phyloP scores from a whole-genome alignment of 208 protist species.

The Acanthamoeba lenticulata region DNA sequence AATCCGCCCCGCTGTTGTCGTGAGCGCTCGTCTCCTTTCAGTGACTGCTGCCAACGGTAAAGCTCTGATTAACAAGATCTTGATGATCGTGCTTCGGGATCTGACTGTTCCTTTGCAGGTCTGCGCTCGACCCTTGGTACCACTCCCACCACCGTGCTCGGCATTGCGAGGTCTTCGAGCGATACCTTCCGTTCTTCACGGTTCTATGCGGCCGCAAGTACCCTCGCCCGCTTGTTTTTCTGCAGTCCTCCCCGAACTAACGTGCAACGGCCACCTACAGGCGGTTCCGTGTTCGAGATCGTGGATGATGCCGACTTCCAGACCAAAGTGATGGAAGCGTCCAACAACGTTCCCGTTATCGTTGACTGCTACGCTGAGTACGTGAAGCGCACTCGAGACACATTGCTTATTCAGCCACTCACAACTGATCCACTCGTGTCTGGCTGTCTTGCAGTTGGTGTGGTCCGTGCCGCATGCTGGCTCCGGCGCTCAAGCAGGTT shows the following conservation, averaged over 20 bases:
- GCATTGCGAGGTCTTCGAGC: too few relatives aligned
- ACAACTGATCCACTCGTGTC: background rate
- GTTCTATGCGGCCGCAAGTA: too few relatives aligned
- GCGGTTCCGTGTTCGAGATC: background rate
- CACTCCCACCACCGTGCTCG: too few relatives aligned
- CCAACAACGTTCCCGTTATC: background rate
- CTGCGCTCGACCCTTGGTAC: too few relatives aligned
- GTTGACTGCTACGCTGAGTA: slow-evolving; percentile 69
- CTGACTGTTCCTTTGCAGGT: too few relatives aligned
- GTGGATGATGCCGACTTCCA: background rate
- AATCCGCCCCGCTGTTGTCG: background rate
- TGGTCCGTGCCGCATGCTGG: background rate
- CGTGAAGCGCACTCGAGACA: background rate
- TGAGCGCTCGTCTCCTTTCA: background rate
- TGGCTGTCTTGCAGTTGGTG: slow-evolving; percentile 40
- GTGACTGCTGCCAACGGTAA: too few relatives aligned
- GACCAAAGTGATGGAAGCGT: slow-evolving; percentile 48
- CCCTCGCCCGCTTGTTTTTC: too few relatives aligned
- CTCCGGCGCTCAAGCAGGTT: background rate
- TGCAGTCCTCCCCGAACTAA: too few relatives aligned
- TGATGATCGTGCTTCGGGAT: too few relatives aligned
- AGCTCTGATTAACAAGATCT: too few relatives aligned
- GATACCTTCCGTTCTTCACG: too few relatives aligned
- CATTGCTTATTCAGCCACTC: background rate
- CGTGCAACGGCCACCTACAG: too few relatives aligned